Base-by-base conservation (phyloP, 2,329 filamentous ascomycete species). In the Boeremia exigua region DNA sequence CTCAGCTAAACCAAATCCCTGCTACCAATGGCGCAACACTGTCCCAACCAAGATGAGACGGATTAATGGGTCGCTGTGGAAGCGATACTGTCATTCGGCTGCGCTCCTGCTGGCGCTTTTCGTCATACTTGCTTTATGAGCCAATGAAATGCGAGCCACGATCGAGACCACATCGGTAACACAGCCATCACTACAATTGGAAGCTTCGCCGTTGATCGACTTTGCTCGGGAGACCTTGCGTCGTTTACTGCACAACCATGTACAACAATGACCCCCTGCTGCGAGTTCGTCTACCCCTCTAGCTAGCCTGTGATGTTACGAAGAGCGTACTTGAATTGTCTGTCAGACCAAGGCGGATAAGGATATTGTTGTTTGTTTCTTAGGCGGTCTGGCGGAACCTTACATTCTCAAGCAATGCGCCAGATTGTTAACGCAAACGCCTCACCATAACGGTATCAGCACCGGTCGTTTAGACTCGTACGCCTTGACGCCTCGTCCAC, bases 391-490 rank as follows among this genome's bases (percentile, higher is more conserved):
- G 39, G 50, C 47, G 55, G 33, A 48, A 56, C 57, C 59, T 60
- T 60, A 64, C 60, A 61, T 62, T 58, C 59, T 63, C 56, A 42
- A 57, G 55, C 58, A 48, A 59, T 59, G 57, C 59, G 54, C 47
- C 50, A 56, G 43, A 56, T 58, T 48, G 54, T 56, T 39, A 43
- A 32, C 27, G 36, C 28, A 12, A 36, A 58, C 46, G 54, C 34
- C 48, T 50, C 55, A 58, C 47, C 48, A 55, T 53, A 48, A 40
- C 28, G 25, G 52, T 51, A 39, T 54, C 60, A 58, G 54, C 56
- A 55, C 38, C 50, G 52, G 45, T 39, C 38, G 14, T 49, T 56
- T 32, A 42, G 47, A 44, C 12, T 36, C n/a, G 11, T 30, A n/a
- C 39, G 17, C 45, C 48, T 58, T 48, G 47, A 52, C 44, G 39